These are phyloP conservation scores for Prunus kanzakura DNA, from an alignment of 306 rosid species.

Conservation along the genomic window DNA sequence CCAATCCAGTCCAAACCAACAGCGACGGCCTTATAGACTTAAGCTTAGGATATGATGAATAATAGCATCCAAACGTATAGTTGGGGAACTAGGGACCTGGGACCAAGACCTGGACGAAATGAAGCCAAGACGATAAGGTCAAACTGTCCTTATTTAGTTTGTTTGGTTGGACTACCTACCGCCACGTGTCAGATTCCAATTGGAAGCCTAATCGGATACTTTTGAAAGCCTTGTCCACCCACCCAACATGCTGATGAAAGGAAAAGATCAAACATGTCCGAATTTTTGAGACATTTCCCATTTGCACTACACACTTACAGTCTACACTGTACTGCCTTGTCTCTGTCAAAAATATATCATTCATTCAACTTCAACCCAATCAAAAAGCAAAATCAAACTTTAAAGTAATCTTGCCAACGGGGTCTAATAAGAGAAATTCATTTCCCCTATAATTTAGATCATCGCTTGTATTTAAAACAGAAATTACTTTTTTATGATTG, in stretches of 20 bases:
- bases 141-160: neutral
- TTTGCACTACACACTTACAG: conserved; percentile 19
- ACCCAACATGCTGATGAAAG: conserved; percentile 15
- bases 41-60: no score
- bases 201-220: neutral
- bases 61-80: neutral
- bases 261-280: conserved; percentile 43
- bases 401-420: neutral
- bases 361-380: neutral
- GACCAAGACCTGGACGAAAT: neutral
- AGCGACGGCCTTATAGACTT: no score
- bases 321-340: neutral
- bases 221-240: conserved; percentile 21
- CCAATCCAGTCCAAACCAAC: no score
- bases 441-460: no score
- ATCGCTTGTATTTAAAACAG: no score
- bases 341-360: neutral
- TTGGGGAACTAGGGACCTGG: neutral
- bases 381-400: neutral
- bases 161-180: neutral
- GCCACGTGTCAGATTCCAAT: conserved; percentile 10
- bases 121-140: neutral
- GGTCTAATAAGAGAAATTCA: no score
- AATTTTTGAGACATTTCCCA: conserved; percentile 35
- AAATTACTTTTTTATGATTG: fast-evolving